Percentiles rank a stretch among this genome's conserved stretches.
Conservation (phyloP, 805 yeast genomes). For the Peterozyma xylosa region DNA sequence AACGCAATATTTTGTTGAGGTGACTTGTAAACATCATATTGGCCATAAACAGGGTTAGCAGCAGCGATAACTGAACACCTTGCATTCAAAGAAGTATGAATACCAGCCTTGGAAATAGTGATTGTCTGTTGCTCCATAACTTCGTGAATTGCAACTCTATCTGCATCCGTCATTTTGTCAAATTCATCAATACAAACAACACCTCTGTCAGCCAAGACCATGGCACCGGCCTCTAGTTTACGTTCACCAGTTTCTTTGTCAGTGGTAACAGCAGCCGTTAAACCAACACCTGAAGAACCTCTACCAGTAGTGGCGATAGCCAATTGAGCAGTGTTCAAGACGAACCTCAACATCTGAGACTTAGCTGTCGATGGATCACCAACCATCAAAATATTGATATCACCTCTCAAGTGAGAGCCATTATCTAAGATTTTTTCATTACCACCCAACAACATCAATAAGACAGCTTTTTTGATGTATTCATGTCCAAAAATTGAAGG, state of each 20-base stretch:
- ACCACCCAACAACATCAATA: conserved; percentile 89
- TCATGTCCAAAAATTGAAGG: conserved; percentile 95
- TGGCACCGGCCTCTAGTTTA: conserved; percentile 96
- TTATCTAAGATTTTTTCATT: conserved; percentile 87
- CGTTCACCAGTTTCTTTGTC: conserved; percentile 97
- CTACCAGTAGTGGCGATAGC: conserved; percentile 98
- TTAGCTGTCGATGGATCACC: conserved; percentile 99
- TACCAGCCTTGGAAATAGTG: conserved; percentile 96
- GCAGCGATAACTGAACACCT: conserved; percentile 97
- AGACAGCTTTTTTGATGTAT: conserved; percentile 82
- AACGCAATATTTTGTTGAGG: conserved; percentile 95
- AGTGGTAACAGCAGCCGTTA: conserved; percentile 95
- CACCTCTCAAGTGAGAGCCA: conserved; percentile 97
- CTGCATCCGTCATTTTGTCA: conserved; percentile 95
- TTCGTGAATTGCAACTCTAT: conserved; percentile 97
- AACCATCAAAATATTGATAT: conserved; percentile 90
- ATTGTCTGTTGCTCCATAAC: conserved; percentile 99
- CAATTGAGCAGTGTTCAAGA: conserved; percentile 86
- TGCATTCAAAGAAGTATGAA: conserved; percentile 92
- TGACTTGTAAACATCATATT: conserved; percentile 90
- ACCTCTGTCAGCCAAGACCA: conserved; percentile 97
- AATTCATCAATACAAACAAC: conserved; percentile 98
- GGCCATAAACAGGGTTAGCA: conserved; percentile 96
- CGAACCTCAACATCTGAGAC: conserved; percentile 91
- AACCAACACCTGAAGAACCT: conserved; percentile 99